Conservation (phyloP, 2,329 filamentous ascomycete genomes). For the Tympanopsis confertula region DNA sequence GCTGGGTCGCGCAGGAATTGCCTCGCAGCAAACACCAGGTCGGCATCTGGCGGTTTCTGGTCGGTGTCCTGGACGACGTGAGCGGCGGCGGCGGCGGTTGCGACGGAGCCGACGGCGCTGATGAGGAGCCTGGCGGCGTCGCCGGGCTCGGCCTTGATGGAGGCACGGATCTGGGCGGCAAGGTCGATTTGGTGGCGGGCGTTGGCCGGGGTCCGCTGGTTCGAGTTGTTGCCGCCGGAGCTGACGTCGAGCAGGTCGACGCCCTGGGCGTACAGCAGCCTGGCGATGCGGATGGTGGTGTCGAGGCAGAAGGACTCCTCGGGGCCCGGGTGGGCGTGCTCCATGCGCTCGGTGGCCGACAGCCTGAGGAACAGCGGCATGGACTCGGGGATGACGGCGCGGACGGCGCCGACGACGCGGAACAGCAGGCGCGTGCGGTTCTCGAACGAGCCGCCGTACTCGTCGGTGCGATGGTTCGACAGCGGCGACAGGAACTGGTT, state of each 20-base stretch:
- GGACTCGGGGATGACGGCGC: conserved; percentile 12
- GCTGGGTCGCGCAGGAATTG: not conserved
- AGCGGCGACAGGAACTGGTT: conserved; percentile 36
- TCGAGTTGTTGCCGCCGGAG: conserved; percentile 59
- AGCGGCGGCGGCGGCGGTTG: not conserved
- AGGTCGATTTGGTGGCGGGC: not conserved
- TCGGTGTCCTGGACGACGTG: not conserved
- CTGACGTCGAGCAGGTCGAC: conserved; percentile 78
- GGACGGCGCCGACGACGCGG: conserved; percentile 28
- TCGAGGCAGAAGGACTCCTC: conserved; percentile 6
- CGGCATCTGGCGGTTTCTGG: not conserved
- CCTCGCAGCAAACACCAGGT: not conserved
- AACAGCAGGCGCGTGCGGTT: conserved; percentile 33
- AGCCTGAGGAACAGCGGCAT: conserved; percentile 19
- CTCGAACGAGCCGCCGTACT: conserved; percentile 32
- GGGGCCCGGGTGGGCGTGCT: conserved; percentile 25
- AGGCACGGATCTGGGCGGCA: not conserved
- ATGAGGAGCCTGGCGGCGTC: too few relatives aligned
- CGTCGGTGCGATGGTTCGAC: conserved; percentile 37
- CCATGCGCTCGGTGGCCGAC: conserved; percentile 16
- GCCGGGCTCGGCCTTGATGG: not conserved
- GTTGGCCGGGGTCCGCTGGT: not conserved
- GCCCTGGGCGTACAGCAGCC: conserved; percentile 58
- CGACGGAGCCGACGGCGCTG: not conserved
- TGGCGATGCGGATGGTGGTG: conserved; percentile 45